Base-by-base conservation (phyloP, 2,329 filamentous ascomycete genomes). In the Fusarium nelsonii region DNA sequence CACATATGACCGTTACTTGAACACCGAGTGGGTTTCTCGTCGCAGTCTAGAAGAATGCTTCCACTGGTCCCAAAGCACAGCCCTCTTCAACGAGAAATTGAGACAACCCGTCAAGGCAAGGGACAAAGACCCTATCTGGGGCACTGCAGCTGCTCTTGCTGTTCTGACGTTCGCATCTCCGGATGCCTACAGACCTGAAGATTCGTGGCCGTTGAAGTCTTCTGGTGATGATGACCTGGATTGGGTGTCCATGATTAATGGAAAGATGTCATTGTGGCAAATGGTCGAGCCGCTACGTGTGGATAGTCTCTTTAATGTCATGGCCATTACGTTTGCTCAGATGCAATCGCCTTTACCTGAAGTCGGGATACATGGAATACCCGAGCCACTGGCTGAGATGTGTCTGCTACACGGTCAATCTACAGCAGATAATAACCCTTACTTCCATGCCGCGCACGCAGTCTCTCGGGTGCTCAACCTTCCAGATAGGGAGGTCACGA, bases 91-190 rank as follows among this genome's bases (percentile, higher is more conserved):
- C 53, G 74, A 66, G 14, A 75, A 76, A 26, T 40, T 85, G 12
- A 70, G 56, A 6, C 60, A 78, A 10, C 77, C 79, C 0, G 78
- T 84, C 44, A 43, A 70, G 20, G 41, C 71, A 1, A 58, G 72
- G 51, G 80, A 82, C 18, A 82, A 77, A 41, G 83, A 85, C 63
- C 70, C 83, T 14, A 79, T 85, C 5, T 85, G 83, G 83, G 81
- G 76, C 4, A 82, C 81, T 8, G 82, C 82, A 0, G 81, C 82
- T 23, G 78, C 80, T 9, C 65, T 85, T 1, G 79, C 77, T 2
- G 70, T 84, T 3, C 45, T 84, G 2, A 67, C 77, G 1, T 83
- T 84, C 61, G 76, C 81, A 0, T 79, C 77, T 3, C 75, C 80
- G 0, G 80, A 84, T 44, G 78, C 78, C 3, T 52, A 50, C 46